These are phyloP conservation scores for Daldinia caldariorum DNA, from an alignment of 495 filamentous ascomycete genomes.

Conservation along the genomic window DNA sequence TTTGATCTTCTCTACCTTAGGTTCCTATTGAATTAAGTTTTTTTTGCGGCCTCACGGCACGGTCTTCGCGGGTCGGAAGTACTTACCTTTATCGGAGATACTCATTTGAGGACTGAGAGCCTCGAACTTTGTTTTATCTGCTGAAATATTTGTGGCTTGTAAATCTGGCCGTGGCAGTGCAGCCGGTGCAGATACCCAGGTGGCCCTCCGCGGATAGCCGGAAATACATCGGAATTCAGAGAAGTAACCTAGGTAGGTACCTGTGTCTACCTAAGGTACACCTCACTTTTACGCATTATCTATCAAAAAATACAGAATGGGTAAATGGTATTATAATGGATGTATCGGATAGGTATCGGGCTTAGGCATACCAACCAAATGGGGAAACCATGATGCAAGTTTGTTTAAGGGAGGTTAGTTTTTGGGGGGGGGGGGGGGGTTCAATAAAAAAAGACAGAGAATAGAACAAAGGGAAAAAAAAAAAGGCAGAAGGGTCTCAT, in stretches of 20 bases:
- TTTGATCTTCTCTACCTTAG: not conserved
- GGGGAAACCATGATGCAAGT: slow-evolving; percentile 32
- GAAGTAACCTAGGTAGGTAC: too few species aligned
- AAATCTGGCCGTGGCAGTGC: slow-evolving; percentile 41
- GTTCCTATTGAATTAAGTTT: too few species aligned
- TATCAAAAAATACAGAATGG: slow-evolving; percentile 9
- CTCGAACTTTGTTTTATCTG: slow-evolving; percentile 32
- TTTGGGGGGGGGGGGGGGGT: slow-evolving; percentile 6
- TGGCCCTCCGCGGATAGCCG: slow-evolving; percentile 25
- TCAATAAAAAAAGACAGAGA: slow-evolving; percentile 23
- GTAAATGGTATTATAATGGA: slow-evolving; percentile 16
- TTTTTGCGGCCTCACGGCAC: not conserved
- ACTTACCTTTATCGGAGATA: slow-evolving; percentile 25
- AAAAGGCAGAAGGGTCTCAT: slow-evolving; percentile 4
- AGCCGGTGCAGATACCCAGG: not conserved
- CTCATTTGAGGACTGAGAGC: not conserved
- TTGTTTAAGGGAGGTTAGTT: too few species aligned
- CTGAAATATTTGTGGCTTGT: slow-evolving; percentile 35
- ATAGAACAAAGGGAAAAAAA: not conserved
- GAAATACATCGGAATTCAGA: slow-evolving; percentile 27
- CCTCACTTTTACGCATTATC: not conserved
- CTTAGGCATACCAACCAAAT: slow-evolving; percentile 14
- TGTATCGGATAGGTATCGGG: slow-evolving; percentile 31
- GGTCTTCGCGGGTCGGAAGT: slow-evolving; percentile 6
- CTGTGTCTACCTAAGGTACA: too few species aligned